phyloP scores from a whole-genome alignment of 2,329 filamentous ascomycete species.

The Sporothrix sp. region DNA sequence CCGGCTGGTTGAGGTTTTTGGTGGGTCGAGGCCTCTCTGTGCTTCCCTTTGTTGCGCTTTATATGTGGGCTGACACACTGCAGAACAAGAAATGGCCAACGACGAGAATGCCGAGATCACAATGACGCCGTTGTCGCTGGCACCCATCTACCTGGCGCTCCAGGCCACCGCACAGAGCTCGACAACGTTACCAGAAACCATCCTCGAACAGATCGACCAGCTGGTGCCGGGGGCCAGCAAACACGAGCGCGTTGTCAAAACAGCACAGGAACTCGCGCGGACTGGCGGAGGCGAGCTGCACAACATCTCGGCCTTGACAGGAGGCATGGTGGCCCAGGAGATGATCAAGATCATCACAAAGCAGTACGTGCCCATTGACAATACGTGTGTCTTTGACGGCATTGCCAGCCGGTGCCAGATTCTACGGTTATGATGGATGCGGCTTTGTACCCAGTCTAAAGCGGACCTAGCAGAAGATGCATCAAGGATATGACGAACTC shows the following conservation, averaged over 20 bases:
- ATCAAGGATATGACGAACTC: no score
- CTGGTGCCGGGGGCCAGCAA: constrained; percentile 35
- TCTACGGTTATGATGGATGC: constrained; percentile 38
- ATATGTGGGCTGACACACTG: constrained; percentile 17
- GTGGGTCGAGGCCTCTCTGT: constrained; percentile 34
- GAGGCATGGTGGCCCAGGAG: constrained; percentile 94
- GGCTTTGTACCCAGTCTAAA: no score
- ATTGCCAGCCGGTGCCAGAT: constrained; percentile 53
- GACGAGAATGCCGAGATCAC: constrained; percentile 42
- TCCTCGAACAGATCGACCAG: constrained; percentile 38
- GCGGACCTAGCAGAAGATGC: no score
- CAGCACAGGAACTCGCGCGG: constrained; percentile 59
- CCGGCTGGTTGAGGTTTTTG: constrained; percentile 42
- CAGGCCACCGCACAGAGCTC: constrained; percentile 40
- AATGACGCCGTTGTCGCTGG: constrained; percentile 46
- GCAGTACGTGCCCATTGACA: constrained; percentile 62
- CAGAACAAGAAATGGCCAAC: constrained; percentile 45
- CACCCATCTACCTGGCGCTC: constrained; percentile 61
- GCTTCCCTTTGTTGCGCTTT: constrained; percentile 9
- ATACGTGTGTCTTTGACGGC: constrained; percentile 62
- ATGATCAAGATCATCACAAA: constrained; percentile 79
- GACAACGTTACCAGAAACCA: constrained; percentile 40
- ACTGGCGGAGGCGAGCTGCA: constrained; percentile 80
- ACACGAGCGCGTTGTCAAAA: constrained; percentile 41
- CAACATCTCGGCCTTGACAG: constrained; percentile 78